These are phyloP conservation scores for Williopsis jadinii DNA, from an alignment of 1,139 yeast genomes.

Conservation along the genomic window DNA sequence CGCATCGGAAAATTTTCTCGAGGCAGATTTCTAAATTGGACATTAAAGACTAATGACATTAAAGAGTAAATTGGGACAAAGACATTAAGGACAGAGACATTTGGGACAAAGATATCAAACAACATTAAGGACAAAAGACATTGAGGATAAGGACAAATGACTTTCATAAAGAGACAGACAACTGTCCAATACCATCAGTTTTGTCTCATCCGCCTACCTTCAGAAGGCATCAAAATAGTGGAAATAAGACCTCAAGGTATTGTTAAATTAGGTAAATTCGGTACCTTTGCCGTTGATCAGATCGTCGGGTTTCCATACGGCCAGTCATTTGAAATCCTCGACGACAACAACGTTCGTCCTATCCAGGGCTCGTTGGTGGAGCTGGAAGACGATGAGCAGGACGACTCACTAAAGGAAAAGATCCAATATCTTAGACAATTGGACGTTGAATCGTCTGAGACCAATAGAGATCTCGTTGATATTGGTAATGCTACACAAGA, in stretches of 20 bases:
- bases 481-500: constrained; percentile 72
- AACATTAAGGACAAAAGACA: background rate
- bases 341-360: constrained; percentile 45
- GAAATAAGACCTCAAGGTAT: constrained; percentile 53
- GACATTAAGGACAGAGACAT: background rate
- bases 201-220: constrained; percentile 70
- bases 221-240: constrained; percentile 68
- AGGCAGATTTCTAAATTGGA: no score
- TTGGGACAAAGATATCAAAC: background rate
- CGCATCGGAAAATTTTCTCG: no score
- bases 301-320: constrained; percentile 82
- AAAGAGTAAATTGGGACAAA: background rate
- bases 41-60: constrained; percentile 1
- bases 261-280: constrained; percentile 84
- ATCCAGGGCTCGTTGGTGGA: constrained; percentile 31
- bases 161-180: constrained; percentile 8
- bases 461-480: constrained; percentile 66
- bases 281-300: constrained; percentile 67
- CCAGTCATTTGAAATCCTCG: constrained; percentile 78
- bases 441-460: constrained; percentile 41
- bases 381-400: constrained; percentile 25
- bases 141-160: background rate
- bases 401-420: constrained; percentile 18
- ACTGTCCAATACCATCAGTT: constrained; percentile 28
- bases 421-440: constrained; percentile 23